Evolutionary conservation across 352 stramenopile species (phyloP).

Genomic region (Globisporangium alternatum): DNA sequence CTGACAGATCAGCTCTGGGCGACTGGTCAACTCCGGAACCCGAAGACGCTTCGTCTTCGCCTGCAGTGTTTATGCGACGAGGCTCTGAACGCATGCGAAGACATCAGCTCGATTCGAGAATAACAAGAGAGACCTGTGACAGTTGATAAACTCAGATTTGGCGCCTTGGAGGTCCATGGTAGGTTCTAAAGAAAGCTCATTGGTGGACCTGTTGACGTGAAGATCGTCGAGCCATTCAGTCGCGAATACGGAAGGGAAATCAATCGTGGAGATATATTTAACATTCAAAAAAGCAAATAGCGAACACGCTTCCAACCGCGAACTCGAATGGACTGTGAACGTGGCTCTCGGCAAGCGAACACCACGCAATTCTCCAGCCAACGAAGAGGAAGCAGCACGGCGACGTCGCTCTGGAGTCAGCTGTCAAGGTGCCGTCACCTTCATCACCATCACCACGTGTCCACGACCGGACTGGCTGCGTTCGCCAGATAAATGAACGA

Average conservation of each 20-base stretch:
- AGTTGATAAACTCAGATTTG: not conserved
- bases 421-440: no score
- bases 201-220: no score
- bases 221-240: no score
- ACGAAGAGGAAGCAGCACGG: not conserved
- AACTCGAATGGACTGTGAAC: not conserved
- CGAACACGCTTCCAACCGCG: not conserved
- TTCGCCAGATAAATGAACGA: slow-evolving; percentile 9
- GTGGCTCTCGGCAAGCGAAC: no score
- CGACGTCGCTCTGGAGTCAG: not conserved
- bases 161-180: not conserved
- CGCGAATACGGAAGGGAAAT: not conserved
- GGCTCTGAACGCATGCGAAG: not conserved
- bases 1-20: slow-evolving; percentile 9
- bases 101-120: slow-evolving; percentile 3
- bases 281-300: slow-evolving; percentile 7
- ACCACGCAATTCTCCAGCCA: not conserved
- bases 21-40: not conserved
- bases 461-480: not conserved
- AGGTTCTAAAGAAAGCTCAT: no score
- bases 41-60: not conserved
- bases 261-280: not conserved
- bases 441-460: not conserved
- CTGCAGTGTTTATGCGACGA: not conserved
- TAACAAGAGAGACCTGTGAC: not conserved